phyloP scores from a whole-genome alignment of 83 land plant species.

The Diphasiastrum complanatum region DNA sequence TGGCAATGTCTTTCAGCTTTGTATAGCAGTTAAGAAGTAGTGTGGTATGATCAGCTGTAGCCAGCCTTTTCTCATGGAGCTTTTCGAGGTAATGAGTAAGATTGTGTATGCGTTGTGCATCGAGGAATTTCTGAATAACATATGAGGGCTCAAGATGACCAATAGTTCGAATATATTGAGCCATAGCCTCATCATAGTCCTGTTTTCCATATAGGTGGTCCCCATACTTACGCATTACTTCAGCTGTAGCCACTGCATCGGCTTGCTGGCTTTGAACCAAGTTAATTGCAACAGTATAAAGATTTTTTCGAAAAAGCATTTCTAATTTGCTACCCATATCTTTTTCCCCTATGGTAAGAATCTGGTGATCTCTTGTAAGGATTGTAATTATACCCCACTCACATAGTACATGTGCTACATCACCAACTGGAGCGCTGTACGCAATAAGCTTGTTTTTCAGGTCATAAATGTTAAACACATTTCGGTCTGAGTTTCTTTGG shows the following conservation, averaged over 20 bases:
- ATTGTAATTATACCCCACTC: slow-evolving; percentile 91
- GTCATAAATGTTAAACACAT: slow-evolving; percentile 80
- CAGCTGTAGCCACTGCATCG: slow-evolving; percentile 95
- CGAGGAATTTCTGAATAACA: slow-evolving; percentile 95
- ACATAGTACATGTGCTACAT: slow-evolving; percentile 79
- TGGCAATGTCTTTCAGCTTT: slow-evolving; percentile 86
- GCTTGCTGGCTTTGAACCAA: slow-evolving; percentile 91
- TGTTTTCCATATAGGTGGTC: slow-evolving; percentile 91
- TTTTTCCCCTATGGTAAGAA: slow-evolving; percentile 71
- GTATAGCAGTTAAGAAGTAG: slow-evolving; percentile 92
- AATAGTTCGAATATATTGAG: slow-evolving; percentile 85
- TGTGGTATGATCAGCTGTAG: slow-evolving; percentile 94
- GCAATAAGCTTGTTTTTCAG: slow-evolving; percentile 84
- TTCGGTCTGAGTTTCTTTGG: slow-evolving; percentile 42
- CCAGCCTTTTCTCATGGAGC: slow-evolving; percentile 89
- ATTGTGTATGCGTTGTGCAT: slow-evolving; percentile 93
- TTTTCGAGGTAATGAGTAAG: slow-evolving; percentile 89
- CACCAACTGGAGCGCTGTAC: slow-evolving; percentile 66
- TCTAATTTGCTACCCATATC: slow-evolving; percentile 98
- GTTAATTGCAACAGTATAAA: slow-evolving; percentile 89
- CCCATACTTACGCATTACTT: slow-evolving; percentile 89
- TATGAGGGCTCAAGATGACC: slow-evolving; percentile 96
- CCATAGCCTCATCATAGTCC: slow-evolving; percentile 94
- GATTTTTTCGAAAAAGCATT: slow-evolving; percentile 88
- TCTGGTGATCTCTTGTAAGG: slow-evolving; percentile 63